A percentile compares a stretch with the other conserved stretches of the same genome.
These are phyloP conservation scores for Colletotrichum echinochloae DNA, from an alignment of 2,329 filamentous ascomycete genomes.

Conservation along the genomic window DNA sequence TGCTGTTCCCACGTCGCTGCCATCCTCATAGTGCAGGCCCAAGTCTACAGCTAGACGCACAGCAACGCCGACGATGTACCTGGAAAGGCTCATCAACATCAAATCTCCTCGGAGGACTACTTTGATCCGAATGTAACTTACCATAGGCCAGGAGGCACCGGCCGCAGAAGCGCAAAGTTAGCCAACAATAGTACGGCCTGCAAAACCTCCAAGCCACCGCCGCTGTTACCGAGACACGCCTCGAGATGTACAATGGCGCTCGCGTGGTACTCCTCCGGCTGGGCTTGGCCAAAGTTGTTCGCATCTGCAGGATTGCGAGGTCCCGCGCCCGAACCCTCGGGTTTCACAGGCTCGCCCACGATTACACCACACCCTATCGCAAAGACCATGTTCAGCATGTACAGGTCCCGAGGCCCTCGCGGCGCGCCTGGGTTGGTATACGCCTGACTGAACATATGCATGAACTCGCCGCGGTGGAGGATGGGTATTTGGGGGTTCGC, in stretches of 20 bases:
- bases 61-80: conserved; percentile 94
- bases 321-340: conserved; percentile 54
- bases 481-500: conserved; percentile 97
- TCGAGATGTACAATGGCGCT: conserved; percentile 94
- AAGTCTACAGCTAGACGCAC: conserved; percentile 91
- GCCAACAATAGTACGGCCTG: conserved; percentile 93
- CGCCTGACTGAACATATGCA: conserved; percentile 85
- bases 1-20: conserved; percentile 71
- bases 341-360: conserved; percentile 72
- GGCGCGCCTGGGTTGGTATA: conserved; percentile 77
- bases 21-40: conserved; percentile 93
- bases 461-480: conserved; percentile 88
- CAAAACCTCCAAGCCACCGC: conserved; percentile 91
- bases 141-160: conserved; percentile 94
- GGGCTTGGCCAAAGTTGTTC: conserved; percentile 64
- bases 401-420: conserved; percentile 84
- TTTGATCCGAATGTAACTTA: conserved; percentile 47
- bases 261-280: conserved; percentile 96
- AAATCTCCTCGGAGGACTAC: neutral
- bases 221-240: conserved; percentile 84
- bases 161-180: conserved; percentile 89
- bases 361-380: conserved; percentile 96
- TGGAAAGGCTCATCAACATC: conserved; percentile 43
- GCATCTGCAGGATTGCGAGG: conserved; percentile 44
- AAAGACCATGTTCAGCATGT: conserved; percentile 96